Evolutionary conservation across 306 rosid genomes (phyloP).

Genomic region (Quercus agrifolia): DNA sequence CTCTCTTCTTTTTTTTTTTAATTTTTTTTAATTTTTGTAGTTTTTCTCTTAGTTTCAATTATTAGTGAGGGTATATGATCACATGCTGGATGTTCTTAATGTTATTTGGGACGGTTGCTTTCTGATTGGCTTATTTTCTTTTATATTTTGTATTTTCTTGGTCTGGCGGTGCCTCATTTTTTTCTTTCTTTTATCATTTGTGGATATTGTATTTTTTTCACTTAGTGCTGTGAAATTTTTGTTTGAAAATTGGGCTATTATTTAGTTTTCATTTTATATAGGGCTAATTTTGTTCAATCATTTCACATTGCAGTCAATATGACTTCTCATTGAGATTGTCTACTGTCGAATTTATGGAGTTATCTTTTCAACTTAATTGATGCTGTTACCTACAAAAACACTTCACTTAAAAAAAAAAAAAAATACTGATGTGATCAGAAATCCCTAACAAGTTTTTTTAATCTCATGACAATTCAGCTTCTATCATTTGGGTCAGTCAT

Average conservation of each 20-base stretch:
- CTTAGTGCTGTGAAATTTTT: neutral
- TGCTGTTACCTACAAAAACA: too few relatives aligned
- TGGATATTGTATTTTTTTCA: neutral
- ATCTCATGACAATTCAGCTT: neutral
- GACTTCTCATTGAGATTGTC: neutral
- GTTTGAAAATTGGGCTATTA: neutral
- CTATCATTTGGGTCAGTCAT: neutral
- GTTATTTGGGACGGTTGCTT: neutral
- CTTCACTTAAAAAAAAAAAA: too few relatives aligned
- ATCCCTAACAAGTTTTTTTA: too few relatives aligned
- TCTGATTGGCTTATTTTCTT: neutral
- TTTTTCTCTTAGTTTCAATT: neutral
- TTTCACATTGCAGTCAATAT: neutral
- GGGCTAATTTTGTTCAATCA: neutral
- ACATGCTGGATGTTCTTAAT: neutral
- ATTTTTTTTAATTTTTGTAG: neutral
- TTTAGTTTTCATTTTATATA: neutral
- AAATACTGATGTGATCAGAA: too few relatives aligned
- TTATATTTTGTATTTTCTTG: neutral
- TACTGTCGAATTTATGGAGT: conserved; percentile 44
- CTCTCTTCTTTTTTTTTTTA: neutral
- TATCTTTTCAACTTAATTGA: conserved; percentile 83
- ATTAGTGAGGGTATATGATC: neutral
- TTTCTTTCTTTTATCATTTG: neutral
- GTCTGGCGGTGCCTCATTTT: neutral